These are phyloP conservation scores for Cairneyella variabilis DNA, from an alignment of 495 filamentous ascomycete genomes.

Conservation along the genomic window DNA sequence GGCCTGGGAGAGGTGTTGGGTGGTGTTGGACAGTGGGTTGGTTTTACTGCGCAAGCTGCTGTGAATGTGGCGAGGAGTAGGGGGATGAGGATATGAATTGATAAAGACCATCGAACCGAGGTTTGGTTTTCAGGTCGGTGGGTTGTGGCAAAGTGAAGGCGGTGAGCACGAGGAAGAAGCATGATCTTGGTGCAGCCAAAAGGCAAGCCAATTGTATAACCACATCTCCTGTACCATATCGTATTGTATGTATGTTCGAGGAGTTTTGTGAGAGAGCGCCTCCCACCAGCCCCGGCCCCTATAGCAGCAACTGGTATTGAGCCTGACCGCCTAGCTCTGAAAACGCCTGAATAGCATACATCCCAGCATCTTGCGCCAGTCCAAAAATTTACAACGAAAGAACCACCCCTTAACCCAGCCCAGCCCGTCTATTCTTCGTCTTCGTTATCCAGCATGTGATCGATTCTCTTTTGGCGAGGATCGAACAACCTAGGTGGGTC, in stretches of 20 bases:
- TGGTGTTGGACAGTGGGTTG: slow-evolving; percentile 66
- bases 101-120: too few relatives aligned
- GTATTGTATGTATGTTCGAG: too few relatives aligned
- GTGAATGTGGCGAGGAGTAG: slow-evolving; percentile 62
- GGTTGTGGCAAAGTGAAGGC: too few relatives aligned
- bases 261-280: too few relatives aligned
- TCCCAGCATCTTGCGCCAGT: not conserved
- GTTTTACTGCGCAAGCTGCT: slow-evolving; percentile 65
- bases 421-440: too few relatives aligned
- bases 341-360: not conserved
- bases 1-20: slow-evolving; percentile 54
- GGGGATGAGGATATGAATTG: slow-evolving; percentile 56
- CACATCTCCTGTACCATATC: too few relatives aligned
- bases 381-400: not conserved
- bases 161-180: too few relatives aligned
- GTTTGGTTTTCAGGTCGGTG: too few relatives aligned
- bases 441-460: slow-evolving; percentile 28
- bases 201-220: too few relatives aligned
- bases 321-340: not conserved
- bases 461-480: slow-evolving; percentile 46
- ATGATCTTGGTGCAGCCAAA: too few relatives aligned
- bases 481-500: slow-evolving; percentile 46
- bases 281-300: not conserved
- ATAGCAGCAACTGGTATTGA: not conserved
- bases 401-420: too few relatives aligned